A percentile compares a stretch with the other conserved stretches of the same genome.
phyloP scores from a whole-genome alignment of 345 rosid genomes.

The Hevea brasiliensis region DNA sequence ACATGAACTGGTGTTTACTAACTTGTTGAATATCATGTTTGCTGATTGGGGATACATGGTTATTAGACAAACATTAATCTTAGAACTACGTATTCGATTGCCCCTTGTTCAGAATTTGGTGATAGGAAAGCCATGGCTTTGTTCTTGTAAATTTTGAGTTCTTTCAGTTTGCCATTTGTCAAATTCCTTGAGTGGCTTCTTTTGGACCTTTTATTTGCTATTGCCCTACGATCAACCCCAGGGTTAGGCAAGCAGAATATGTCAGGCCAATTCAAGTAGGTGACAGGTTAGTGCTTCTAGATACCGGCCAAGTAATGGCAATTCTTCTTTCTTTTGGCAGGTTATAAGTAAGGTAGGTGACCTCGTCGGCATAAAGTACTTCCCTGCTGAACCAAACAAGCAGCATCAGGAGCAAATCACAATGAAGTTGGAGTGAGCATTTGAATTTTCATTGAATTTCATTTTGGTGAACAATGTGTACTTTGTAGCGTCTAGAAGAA shows the following conservation, averaged over 20 bases:
- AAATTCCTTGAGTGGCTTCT: background rate
- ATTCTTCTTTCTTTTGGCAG: conserved; percentile 32
- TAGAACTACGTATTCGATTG: background rate
- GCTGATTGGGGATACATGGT: too few species aligned
- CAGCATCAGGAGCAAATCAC: conserved; percentile 28
- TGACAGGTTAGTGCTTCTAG: background rate
- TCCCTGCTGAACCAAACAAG: conserved; percentile 72
- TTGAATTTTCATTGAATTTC: background rate
- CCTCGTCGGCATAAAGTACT: conserved; percentile 76
- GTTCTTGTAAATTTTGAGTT: background rate
- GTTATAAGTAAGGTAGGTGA: conserved; percentile 79
- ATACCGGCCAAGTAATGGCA: background rate
- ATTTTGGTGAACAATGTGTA: too few species aligned
- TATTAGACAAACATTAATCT: background rate
- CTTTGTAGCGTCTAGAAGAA: background rate
- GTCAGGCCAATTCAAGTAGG: background rate
- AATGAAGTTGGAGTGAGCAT: conserved; percentile 21
- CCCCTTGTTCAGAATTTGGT: background rate
- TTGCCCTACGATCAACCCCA: background rate
- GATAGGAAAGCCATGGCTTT: background rate
- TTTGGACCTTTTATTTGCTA: too few species aligned
- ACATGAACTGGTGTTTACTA: background rate
- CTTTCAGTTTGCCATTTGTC: background rate
- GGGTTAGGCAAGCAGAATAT: background rate
- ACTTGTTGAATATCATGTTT: background rate